Evolutionary conservation across 176 grass and related monocot species (phyloP).

Genomic region (Rhynchospora tenuis): DNA sequence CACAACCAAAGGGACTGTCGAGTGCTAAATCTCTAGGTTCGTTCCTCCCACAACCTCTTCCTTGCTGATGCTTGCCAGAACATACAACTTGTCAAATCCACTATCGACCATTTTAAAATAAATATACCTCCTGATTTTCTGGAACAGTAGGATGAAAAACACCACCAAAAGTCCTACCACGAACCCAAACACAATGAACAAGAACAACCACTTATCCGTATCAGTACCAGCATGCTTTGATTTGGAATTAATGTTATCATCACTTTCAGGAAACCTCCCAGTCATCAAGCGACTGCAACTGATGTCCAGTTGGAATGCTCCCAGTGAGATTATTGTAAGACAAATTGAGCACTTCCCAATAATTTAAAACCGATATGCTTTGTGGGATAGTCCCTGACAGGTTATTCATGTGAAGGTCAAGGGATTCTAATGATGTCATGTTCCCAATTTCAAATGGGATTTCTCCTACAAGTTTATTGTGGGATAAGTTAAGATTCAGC

Average conservation of each 20-base stretch:
- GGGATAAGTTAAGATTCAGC: slow-evolving; percentile 28
- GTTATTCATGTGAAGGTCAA: slow-evolving; percentile 40
- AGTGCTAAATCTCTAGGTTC: too few relatives aligned
- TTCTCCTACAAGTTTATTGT: slow-evolving; percentile 37
- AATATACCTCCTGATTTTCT: slow-evolving; percentile 27
- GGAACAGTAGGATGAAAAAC: slow-evolving; percentile 26
- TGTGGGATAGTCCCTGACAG: slow-evolving; percentile 32
- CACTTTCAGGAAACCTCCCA: background rate
- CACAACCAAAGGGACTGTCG: too few relatives aligned
- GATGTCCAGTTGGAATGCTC: slow-evolving; percentile 37
- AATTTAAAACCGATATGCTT: slow-evolving; percentile 20
- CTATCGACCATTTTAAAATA: slow-evolving; percentile 30
- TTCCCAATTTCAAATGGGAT: slow-evolving; percentile 28
- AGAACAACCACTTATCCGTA: slow-evolving; percentile 15
- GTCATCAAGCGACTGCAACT: slow-evolving; percentile 21
- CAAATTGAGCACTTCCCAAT: slow-evolving; percentile 13
- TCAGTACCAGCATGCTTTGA: background rate
- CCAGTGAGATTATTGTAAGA: slow-evolving; percentile 44
- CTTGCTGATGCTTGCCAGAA: background rate
- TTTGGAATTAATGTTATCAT: background rate
- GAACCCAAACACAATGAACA: slow-evolving; percentile 28
- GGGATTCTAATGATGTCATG: slow-evolving; percentile 24
- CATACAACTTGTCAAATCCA: slow-evolving; percentile 25
- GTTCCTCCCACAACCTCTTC: too few relatives aligned
- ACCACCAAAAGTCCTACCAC: slow-evolving; percentile 22